A percentile compares a stretch with the other conserved stretches of the same genome.
These are phyloP conservation scores for Erysiphe pulchra DNA, from an alignment of 2,329 filamentous ascomycete genomes.

Conservation along the genomic window DNA sequence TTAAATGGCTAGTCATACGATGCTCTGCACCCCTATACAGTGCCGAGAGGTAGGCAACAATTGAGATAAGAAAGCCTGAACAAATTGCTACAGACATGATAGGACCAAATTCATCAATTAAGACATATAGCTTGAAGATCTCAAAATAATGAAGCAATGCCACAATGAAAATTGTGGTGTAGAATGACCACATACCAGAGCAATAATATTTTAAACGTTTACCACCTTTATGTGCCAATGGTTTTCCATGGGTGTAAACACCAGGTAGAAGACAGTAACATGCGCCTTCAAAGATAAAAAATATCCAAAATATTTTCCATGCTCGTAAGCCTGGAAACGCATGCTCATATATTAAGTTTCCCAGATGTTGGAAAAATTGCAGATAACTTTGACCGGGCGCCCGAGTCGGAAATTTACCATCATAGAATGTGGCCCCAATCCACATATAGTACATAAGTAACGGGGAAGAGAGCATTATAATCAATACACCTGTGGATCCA, in stretches of 20 bases:
- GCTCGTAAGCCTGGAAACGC: conserved; percentile 63
- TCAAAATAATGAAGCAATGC: conserved; percentile 56
- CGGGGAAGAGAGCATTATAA: conserved; percentile 88
- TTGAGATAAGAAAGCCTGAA: conserved; percentile 61
- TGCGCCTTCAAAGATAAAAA: conserved; percentile 60
- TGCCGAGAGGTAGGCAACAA: conserved; percentile 71
- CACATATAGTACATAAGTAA: conserved; percentile 98
- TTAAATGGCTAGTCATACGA: conserved; percentile 61
- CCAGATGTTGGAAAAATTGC: conserved; percentile 50
- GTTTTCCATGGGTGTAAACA: conserved; percentile 69
- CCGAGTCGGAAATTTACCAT: conserved; percentile 53
- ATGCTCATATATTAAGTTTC: conserved; percentile 48
- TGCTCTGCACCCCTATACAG: conserved; percentile 58
- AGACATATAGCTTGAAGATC: conserved; percentile 67
- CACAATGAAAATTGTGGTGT: conserved; percentile 44
- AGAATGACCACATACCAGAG: conserved; percentile 39
- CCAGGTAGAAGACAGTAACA: conserved; percentile 75
- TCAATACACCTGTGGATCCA: conserved; percentile 50
- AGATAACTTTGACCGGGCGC: conserved; percentile 35
- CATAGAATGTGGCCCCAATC: conserved; percentile 82
- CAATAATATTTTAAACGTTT: conserved; percentile 88
- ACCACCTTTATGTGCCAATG: conserved; percentile 55
- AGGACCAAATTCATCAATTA: conserved; percentile 87
- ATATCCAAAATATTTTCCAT: conserved; percentile 87
- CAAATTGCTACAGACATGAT: conserved; percentile 82